A percentile compares a stretch with the other conserved stretches of the same genome.
Conservation (phyloP, 129 eudicot species). For the Scalesia atractyloides region DNA sequence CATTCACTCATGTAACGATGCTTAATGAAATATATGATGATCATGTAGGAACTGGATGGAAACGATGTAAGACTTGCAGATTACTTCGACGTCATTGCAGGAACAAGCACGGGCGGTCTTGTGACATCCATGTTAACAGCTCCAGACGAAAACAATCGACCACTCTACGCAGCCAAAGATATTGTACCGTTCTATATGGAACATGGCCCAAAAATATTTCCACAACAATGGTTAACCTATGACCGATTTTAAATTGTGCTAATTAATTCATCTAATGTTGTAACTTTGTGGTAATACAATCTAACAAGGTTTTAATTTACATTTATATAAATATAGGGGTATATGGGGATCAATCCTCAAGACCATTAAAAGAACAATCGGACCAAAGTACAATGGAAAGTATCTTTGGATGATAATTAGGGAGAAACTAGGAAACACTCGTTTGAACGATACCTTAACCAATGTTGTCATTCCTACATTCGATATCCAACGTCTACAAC, state of each 20-base stretch:
- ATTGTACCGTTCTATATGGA: constrained; percentile 52
- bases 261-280: neutral
- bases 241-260: neutral
- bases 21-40: neutral
- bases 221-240: constrained; percentile 38
- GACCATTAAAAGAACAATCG: constrained; percentile 1
- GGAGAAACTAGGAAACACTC: constrained; percentile 39
- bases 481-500: constrained; percentile 57
- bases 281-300: neutral
- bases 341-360: constrained; percentile 25
- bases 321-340: constrained; percentile 24
- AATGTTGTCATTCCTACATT: constrained; percentile 73
- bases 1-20: neutral
- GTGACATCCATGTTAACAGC: constrained; percentile 64
- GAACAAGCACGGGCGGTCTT: constrained; percentile 70
- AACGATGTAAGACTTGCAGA: constrained; percentile 65
- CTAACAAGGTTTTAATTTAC: neutral
- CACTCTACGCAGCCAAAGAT: constrained; percentile 63
- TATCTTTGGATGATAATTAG: constrained; percentile 40
- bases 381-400: constrained; percentile 63
- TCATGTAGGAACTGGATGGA: constrained; percentile 55
- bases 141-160: constrained; percentile 52
- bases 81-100: constrained; percentile 64
- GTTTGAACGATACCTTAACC: constrained; percentile 50
- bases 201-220: constrained; percentile 60